These are phyloP conservation scores for Colletotrichum limetticola DNA, from an alignment of 2,329 filamentous ascomycete genomes.

Conservation along the genomic window DNA sequence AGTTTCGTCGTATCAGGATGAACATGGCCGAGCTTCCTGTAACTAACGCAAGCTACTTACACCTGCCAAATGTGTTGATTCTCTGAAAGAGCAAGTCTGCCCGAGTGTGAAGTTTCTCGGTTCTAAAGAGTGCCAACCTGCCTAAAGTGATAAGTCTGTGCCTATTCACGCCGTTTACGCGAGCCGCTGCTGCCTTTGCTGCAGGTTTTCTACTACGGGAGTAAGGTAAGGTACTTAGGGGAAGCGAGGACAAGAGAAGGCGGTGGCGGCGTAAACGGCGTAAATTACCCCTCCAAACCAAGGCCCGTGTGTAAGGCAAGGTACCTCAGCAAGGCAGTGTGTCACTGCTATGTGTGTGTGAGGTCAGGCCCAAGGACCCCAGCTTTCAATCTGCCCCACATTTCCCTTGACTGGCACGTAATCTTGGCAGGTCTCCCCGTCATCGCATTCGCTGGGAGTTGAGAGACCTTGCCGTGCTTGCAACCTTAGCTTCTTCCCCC, in stretches of 20 bases:
- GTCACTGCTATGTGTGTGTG: conserved; percentile 5
- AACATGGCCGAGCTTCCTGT: not conserved
- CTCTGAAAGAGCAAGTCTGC: not conserved
- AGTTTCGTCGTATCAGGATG: not conserved
- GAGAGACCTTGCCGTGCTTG: not conserved
- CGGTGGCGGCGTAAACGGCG: conserved; percentile 28
- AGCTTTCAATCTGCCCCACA: conserved; percentile 27
- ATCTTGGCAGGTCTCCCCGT: conserved; percentile 22
- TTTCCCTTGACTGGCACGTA: conserved; percentile 15
- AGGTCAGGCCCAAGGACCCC: conserved; percentile 19
- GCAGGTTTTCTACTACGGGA: no score
- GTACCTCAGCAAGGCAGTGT: not conserved
- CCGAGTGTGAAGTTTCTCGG: not conserved
- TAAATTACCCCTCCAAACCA: conserved; percentile 25
- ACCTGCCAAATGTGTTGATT: no score
- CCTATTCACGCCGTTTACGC: not conserved
- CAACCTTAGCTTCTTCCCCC: not conserved
- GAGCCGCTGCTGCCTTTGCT: not conserved
- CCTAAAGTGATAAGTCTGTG: not conserved
- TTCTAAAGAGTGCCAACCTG: not conserved
- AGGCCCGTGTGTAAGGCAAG: no score
- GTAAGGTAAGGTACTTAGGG: not conserved
- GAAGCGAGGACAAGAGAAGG: not conserved
- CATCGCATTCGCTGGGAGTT: not conserved
- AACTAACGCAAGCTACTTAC: no score